Base-by-base conservation (phyloP, 176 grass and related monocot genomes). In the Phragmites australis region DNA sequence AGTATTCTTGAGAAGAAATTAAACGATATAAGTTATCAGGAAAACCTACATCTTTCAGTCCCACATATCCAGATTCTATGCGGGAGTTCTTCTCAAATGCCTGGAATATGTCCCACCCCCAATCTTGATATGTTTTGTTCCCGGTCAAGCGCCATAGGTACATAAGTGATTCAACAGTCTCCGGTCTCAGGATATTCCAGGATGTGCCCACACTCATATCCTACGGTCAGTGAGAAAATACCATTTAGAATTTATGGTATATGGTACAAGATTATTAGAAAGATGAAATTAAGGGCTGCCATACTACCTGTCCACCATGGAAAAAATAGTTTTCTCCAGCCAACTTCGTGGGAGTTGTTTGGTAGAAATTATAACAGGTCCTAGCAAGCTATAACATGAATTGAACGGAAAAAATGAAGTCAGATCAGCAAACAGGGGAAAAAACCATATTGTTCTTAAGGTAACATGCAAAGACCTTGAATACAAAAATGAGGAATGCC, bases 311-410 rank as follows among this genome's bases (percentile, higher is more conserved):
- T 78, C 87, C 97, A 88, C 30, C 25, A 42, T 75, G 79, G 76
- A 99, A 99, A 82, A 62, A 90, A 59, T 99, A 99, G 65, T 99
- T 99, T 68, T 96, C 97, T 76, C 97, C 97, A 57, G 97, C 97
- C 86, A 99, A 88, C 77, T 99, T 99, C 27, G 97, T 93, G 12
- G 88, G 93, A 74, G 97, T 99, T 81, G 87, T 76, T 91, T 90
- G 90, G 62, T 99, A 99, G 83, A 99, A 99, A 78, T 99, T 99
- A 87, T 99, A 99, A 87, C 97, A 99, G 47, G 93, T 99, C 87
- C 88, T 78, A 84, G 72, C 93, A 88, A 96, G 97, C 93, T 99
- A 76, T 81, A 55, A 29, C 55, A 46, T 63, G 55, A 70, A 57
- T 53, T 14, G n/a, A 34, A 54, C 49, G 37, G 21, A 29, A 78